These are phyloP conservation scores for Prinsepia uniflora DNA, from an alignment of 306 rosid species.

Conservation along the genomic window DNA sequence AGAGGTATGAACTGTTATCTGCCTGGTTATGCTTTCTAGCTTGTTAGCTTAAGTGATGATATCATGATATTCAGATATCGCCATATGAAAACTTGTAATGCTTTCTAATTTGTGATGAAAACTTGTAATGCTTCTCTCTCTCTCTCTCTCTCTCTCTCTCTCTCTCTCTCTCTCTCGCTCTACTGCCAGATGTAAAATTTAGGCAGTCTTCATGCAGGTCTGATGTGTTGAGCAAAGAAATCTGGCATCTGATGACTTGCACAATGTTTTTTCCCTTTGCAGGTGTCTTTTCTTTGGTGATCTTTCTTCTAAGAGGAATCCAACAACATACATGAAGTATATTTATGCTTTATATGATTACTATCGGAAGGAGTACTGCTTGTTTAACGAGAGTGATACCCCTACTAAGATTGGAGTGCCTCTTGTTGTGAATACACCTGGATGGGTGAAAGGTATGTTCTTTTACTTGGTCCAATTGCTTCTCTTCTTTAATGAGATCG, in stretches of 20 bases:
- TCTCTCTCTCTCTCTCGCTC: neutral
- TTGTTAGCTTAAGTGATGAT: neutral
- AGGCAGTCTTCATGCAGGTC: neutral
- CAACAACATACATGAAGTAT: slow-evolving; percentile 49
- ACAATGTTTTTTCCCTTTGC: slow-evolving; percentile 17
- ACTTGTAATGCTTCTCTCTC: neutral
- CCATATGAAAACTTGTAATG: neutral
- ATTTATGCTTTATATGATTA: slow-evolving; percentile 50
- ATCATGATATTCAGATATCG: neutral
- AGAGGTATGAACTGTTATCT: slow-evolving; percentile 55
- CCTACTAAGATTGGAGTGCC: slow-evolving; percentile 51
- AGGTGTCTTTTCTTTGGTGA: slow-evolving; percentile 93
- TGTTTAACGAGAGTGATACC: slow-evolving; percentile 29
- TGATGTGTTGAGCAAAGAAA: neutral
- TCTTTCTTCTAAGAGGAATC: slow-evolving; percentile 67
- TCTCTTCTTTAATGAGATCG: slow-evolving; percentile 7
- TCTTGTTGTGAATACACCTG: slow-evolving; percentile 83
- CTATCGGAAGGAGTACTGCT: slow-evolving; percentile 46
- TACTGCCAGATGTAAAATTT: neutral
- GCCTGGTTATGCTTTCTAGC: slow-evolving; percentile 3
- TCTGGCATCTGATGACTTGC: slow-evolving; percentile 12
- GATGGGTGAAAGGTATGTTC: slow-evolving; percentile 89
- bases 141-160: neutral
- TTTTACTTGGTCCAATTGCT: neutral
- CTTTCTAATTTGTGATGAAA: slow-evolving; percentile 13